A percentile compares a stretch with the other conserved stretches of the same genome.
phyloP scores from a whole-genome alignment of 2,329 filamentous ascomycete species.

The Sphaerulina vaccinii region DNA sequence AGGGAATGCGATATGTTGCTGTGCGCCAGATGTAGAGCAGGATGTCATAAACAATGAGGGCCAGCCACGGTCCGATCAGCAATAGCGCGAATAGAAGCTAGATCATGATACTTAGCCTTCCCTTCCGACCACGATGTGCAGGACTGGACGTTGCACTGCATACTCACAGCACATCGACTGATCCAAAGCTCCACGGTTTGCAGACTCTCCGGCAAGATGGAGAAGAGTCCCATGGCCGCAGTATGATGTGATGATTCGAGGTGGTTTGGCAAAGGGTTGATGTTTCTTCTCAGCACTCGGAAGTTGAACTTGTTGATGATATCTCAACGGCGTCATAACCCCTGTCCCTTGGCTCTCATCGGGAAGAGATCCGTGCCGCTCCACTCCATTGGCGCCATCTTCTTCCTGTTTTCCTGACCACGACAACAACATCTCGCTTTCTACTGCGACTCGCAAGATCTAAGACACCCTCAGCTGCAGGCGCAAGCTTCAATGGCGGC shows the following conservation, averaged over 20 bases:
- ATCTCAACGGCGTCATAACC: conserved; percentile 6
- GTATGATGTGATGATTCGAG: not conserved
- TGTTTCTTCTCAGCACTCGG: not conserved
- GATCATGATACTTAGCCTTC: conserved; percentile 5
- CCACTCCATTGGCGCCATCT: no score
- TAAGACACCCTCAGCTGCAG: no score
- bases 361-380: no score
- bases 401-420: no score
- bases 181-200: conserved; percentile 62
- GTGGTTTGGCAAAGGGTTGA: not conserved
- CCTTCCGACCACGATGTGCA: no score
- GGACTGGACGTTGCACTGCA: conserved; percentile 11
- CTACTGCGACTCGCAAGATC: no score
- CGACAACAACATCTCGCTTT: no score
- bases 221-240: conserved; percentile 60
- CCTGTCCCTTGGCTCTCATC: no score
- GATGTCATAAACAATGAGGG: conserved; percentile 63
- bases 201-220: conserved; percentile 61
- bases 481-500: no score
- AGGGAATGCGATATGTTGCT: conserved; percentile 58
- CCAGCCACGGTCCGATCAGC: conserved; percentile 62
- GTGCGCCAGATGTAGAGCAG: conserved; percentile 61
- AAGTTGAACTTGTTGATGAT: conserved; percentile 11
- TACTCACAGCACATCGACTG: conserved; percentile 60
- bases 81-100: conserved; percentile 62